Evolutionary conservation across 495 filamentous ascomycete genomes (phyloP), one percentile per base, ranked within the genome.

Genomic region (Daldinia bambusicola): DNA sequence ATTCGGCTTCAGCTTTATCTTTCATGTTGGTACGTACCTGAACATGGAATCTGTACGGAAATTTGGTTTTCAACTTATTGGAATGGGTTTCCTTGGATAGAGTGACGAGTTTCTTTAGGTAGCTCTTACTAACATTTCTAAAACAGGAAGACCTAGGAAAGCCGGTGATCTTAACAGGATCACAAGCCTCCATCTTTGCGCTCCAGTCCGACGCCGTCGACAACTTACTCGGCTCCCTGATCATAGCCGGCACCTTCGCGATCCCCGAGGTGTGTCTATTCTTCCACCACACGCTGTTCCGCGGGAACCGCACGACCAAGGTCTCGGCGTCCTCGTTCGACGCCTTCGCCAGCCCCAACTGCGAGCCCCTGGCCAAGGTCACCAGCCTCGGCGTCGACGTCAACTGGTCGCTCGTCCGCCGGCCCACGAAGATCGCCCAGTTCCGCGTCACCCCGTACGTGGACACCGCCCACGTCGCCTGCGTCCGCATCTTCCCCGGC

Each of bases 221-320:
- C 79, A 99, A 99, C 73, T 84, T 99, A 13, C 90, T 99, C 10
- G 92, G 93, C 31, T 93, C 93, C 20, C 84, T 98, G 61, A 94
- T 97, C 75, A 92, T 99, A 66, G 95, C 95, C 6, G 95, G 94
- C 52, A 95, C 96, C 61, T 99, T 98, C 79, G 92, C 93, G 82
- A 94, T 99, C 69, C 94, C 95, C 0, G 95, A 99, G 77, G 94
- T 99, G 34, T 95, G 93, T 77, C 84, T 99, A 51, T 98, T 96
- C 83, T 99, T 99, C 84, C 92, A 95, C 78, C 91, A 96, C 81
- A 92, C 86, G 55, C 86, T 99, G n/a, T 97, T 92, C 78, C 89
- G 95, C 13, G 95, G 94, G 13, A 98, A 98, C 76, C 86, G 95
- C 50, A 86, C 90, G 2, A 97, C 93, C 63, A 99, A 99, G 79